phyloP scores from a whole-genome alignment of 83 land plant genomes.

The Diphasiastrum complanatum region DNA sequence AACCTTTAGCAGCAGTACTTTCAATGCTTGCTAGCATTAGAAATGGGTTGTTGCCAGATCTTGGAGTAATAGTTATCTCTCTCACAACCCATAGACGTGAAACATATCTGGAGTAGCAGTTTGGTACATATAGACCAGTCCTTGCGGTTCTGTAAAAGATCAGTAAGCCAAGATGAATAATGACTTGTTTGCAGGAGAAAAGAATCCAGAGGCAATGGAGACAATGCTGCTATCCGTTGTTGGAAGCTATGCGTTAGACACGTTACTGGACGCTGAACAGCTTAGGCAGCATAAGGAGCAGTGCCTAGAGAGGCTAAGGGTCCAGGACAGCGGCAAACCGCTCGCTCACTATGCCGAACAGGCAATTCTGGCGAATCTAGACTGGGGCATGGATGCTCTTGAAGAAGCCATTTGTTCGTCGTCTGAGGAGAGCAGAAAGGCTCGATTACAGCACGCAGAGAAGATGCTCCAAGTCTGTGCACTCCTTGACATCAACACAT shows the following conservation, averaged over 20 bases:
- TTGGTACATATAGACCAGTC: no score
- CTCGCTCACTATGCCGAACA: conserved; percentile 47
- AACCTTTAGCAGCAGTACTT: no score
- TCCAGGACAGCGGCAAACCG: conserved; percentile 17
- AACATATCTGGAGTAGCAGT: no score
- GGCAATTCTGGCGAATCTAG: conserved; percentile 54
- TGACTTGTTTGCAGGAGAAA: no score
- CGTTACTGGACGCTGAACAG: conserved; percentile 19
- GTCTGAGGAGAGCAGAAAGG: conserved; percentile 44
- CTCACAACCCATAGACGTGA: no score
- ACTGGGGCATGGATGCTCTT: conserved; percentile 64
- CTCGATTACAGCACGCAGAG: conserved; percentile 51
- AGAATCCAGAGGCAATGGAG: no score
- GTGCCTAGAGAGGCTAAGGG: conserved; percentile 55
- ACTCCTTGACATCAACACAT: conserved; percentile 33
- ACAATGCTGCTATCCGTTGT: background rate
- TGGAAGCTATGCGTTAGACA: background rate
- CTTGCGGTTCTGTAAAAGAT: no score
- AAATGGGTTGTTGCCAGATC: no score
- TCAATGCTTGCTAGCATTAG: no score
- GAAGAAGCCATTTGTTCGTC: conserved; percentile 51
- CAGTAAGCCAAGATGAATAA: no score
- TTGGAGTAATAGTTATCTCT: no score
- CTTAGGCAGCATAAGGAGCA: conserved; percentile 45
- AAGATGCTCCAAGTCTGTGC: conserved; percentile 57